Evolutionary conservation across 768 basidiomycete species (phyloP).

Genomic region (Pleurotus salmoneostramineus): DNA sequence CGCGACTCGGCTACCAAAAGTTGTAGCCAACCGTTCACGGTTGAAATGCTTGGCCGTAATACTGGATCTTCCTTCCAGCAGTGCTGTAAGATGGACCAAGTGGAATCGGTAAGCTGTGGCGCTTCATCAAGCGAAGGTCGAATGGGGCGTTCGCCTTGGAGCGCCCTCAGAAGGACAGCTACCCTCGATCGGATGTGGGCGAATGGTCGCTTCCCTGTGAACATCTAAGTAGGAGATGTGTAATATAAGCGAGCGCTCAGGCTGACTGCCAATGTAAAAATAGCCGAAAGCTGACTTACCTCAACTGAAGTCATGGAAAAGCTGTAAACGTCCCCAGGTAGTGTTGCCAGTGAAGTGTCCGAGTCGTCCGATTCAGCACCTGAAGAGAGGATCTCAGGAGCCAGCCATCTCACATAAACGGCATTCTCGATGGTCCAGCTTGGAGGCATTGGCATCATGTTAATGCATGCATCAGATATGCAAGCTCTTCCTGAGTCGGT

Average conservation of each 20-base stretch:
- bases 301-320: constrained; percentile 1
- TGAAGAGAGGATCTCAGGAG: constrained; percentile 3
- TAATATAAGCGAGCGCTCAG: not conserved
- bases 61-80: constrained; percentile 1
- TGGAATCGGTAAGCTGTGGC: not conserved
- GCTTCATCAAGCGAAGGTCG: not conserved
- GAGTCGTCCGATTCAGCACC: not conserved
- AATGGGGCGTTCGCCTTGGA: not conserved
- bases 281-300: not conserved
- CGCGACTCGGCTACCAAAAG: not conserved
- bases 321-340: not conserved
- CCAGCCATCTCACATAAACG: constrained; percentile 4
- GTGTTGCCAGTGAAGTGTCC: not conserved
- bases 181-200: not conserved
- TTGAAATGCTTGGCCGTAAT: constrained; percentile 1
- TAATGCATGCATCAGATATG: constrained; percentile 1
- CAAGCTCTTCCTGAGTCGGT: not conserved
- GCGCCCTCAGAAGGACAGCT: not conserved
- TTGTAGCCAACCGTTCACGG: not conserved
- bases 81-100: not conserved
- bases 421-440: constrained; percentile 5
- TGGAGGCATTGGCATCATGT: constrained; percentile 2
- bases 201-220: constrained; percentile 1
- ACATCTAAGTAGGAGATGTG: not conserved
- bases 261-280: not conserved